phyloP scores from a whole-genome alignment of 176 grass and related monocot species.

The Eleusine indica region DNA sequence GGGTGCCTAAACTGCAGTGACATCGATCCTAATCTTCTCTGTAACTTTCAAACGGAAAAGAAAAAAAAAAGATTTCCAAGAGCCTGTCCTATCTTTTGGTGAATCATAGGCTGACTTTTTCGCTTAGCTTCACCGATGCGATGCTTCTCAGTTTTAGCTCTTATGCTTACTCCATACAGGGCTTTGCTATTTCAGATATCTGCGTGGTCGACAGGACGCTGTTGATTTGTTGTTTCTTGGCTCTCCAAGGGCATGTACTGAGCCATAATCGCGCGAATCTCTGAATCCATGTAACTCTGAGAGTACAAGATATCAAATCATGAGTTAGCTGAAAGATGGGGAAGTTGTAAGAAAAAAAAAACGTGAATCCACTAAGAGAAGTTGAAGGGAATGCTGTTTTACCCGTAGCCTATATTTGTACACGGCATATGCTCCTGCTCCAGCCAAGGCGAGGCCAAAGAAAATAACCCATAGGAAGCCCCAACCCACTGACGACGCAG shows the following conservation, averaged over 20 bases:
- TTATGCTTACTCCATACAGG: constrained; percentile 22
- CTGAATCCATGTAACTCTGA: constrained; percentile 97
- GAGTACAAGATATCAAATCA: background rate
- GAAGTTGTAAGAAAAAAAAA: no score
- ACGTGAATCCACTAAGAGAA: background rate
- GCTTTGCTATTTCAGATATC: constrained; percentile 57
- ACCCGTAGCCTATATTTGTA: constrained; percentile 94
- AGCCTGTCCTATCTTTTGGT: background rate
- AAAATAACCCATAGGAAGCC: constrained; percentile 87
- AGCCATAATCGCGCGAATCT: constrained; percentile 91
- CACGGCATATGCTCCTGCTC: constrained; percentile 73
- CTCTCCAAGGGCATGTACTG: constrained; percentile 95
- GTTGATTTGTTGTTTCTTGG: constrained; percentile 54
- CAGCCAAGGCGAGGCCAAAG: constrained; percentile 66
- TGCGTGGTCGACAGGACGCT: constrained; percentile 42
- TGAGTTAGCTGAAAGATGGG: background rate
- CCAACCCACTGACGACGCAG: constrained; percentile 57
- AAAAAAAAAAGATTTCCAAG: background rate
- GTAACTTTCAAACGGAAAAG: background rate
- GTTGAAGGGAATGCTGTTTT: constrained; percentile 20
- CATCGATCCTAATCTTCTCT: constrained; percentile 32
- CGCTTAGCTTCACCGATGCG: background rate
- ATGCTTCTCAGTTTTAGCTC: background rate
- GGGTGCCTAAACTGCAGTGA: constrained; percentile 13
- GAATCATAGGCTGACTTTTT: constrained; percentile 13